These are phyloP conservation scores for Daedalea quercina DNA, from an alignment of 768 basidiomycete species.

Conservation along the genomic window DNA sequence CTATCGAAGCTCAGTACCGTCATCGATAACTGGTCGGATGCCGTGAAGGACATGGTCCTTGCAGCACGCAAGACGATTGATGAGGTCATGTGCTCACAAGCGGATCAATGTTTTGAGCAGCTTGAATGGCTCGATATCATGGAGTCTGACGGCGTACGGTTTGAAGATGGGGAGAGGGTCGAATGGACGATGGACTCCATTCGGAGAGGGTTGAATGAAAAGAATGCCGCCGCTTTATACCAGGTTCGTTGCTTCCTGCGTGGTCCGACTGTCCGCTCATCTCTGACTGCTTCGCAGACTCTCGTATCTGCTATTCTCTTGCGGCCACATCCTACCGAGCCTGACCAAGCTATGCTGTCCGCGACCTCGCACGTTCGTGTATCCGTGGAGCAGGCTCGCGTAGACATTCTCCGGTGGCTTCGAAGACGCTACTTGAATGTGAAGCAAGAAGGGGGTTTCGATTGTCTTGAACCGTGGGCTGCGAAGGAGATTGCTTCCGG, in stretches of 20 bases:
- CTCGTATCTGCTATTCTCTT: slow-evolving; percentile 71
- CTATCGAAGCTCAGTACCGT: slow-evolving; percentile 44
- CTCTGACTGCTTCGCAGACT: slow-evolving; percentile 37
- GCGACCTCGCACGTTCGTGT: slow-evolving; percentile 65
- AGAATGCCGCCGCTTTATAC: slow-evolving; percentile 64
- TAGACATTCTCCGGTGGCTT: slow-evolving; percentile 68
- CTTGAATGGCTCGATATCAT: slow-evolving; percentile 72
- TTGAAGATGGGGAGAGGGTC: slow-evolving; percentile 74
- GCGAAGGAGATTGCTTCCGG: slow-evolving; percentile 83
- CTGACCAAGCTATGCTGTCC: slow-evolving; percentile 54
- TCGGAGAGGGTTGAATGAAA: slow-evolving; percentile 54
- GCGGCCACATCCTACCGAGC: slow-evolving; percentile 54
- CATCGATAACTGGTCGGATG: slow-evolving; percentile 70
- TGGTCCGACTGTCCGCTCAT: neutral
- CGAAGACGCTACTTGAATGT: slow-evolving; percentile 72
- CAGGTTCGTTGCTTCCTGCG: slow-evolving; percentile 44
- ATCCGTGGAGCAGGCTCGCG: slow-evolving; percentile 64
- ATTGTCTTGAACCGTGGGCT: slow-evolving; percentile 78
- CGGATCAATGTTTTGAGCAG: slow-evolving; percentile 60
- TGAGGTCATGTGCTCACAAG: slow-evolving; percentile 49
- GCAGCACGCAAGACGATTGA: slow-evolving; percentile 56
- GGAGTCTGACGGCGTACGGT: slow-evolving; percentile 63
- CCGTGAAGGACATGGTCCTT: slow-evolving; percentile 60
- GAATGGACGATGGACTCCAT: slow-evolving; percentile 68
- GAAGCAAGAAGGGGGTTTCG: slow-evolving; percentile 74